Percentiles rank a stretch among this genome's conserved stretches.
phyloP scores from a whole-genome alignment of 495 filamentous ascomycete genomes.

The Daldinia decipiens region DNA sequence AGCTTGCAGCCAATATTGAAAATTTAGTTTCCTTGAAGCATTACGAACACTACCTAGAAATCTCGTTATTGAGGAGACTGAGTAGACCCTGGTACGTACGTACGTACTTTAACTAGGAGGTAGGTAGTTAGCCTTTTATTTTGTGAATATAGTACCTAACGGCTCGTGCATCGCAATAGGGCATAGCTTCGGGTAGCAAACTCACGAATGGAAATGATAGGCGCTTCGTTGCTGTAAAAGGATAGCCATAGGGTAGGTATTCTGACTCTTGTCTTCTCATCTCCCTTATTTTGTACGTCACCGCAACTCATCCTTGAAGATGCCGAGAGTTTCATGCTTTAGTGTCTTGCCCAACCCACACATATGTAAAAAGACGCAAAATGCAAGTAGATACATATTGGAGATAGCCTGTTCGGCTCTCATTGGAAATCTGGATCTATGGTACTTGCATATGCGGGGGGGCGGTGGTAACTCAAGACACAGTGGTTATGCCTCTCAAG shows the following conservation, averaged over 20 bases:
- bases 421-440: constrained; percentile 44
- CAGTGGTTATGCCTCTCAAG: constrained; percentile 39
- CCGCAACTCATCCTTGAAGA: constrained; percentile 23
- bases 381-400: constrained; percentile 30
- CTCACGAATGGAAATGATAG: constrained; percentile 32
- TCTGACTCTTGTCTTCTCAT: constrained; percentile 5
- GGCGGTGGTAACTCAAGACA: constrained; percentile 31
- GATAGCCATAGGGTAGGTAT: constrained; percentile 31
- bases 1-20: constrained; percentile 15
- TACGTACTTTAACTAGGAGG: constrained; percentile 5
- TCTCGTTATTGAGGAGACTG: constrained; percentile 1
- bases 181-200: constrained; percentile 31
- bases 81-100: neutral
- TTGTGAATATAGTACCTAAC: constrained; percentile 8
- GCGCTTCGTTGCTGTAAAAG: constrained; percentile 5
- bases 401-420: constrained; percentile 36
- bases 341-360: constrained; percentile 13
- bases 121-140: neutral
- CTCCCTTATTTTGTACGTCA: constrained; percentile 21
- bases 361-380: constrained; percentile 28
- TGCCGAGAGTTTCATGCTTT: constrained; percentile 21
- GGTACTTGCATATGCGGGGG: constrained; percentile 42
- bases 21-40: constrained; percentile 9
- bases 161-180: constrained; percentile 27
- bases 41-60: constrained; percentile 5